Evolutionary conservation across 345 rosid species (phyloP).

Genomic region (Citrus glauca): DNA sequence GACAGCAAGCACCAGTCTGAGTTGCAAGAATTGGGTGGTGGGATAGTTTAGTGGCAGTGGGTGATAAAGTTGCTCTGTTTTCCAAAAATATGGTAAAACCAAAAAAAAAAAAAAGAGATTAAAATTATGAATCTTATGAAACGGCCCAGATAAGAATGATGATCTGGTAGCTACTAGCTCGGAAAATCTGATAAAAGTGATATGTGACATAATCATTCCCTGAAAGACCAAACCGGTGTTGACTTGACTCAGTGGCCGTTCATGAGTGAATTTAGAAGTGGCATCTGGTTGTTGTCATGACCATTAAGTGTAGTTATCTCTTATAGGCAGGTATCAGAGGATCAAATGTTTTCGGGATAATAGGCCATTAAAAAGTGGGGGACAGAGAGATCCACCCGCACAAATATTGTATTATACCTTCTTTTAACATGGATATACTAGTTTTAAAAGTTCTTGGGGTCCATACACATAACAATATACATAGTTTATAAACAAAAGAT

Average conservation of each 20-base stretch:
- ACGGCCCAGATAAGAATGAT: not conserved
- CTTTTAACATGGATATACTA: constrained; percentile 27
- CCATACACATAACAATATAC: constrained; percentile 44
- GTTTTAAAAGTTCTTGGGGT: constrained; percentile 25
- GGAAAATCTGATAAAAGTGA: not conserved
- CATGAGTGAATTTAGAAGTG: not conserved
- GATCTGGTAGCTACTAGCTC: not conserved
- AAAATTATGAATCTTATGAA: not conserved
- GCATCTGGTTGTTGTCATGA: not conserved
- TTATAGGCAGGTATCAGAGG: not conserved
- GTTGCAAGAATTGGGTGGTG: not conserved
- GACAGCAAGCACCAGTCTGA: not conserved
- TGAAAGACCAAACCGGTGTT: not conserved
- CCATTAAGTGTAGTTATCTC: not conserved
- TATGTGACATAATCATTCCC: not conserved
- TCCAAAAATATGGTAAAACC: not conserved
- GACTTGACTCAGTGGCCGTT: not conserved
- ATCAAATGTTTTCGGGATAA: constrained; percentile 14
- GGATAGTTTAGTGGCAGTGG: not conserved
- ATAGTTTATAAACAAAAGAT: constrained; percentile 40
- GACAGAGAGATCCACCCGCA: constrained; percentile 12
- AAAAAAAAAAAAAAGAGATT: not conserved
- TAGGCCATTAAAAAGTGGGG: not conserved
- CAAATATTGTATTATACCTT: constrained; percentile 24
- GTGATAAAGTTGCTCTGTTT: not conserved